Base-by-base conservation (phyloP, 2,329 filamentous ascomycete genomes). In the Calycina marina region DNA sequence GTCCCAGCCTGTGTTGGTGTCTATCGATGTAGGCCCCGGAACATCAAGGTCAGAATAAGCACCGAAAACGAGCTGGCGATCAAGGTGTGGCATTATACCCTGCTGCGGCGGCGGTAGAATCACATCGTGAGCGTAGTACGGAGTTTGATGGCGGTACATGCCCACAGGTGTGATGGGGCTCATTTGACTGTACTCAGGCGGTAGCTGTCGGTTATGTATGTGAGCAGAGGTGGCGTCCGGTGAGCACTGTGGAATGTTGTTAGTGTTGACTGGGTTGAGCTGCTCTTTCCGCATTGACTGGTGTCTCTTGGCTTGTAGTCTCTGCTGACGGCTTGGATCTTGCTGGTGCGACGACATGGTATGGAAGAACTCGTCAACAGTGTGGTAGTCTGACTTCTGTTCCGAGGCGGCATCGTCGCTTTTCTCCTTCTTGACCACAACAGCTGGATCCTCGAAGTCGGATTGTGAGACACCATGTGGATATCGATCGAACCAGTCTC, bases 401-500 rank as follows among this genome's bases (percentile, higher is more conserved):
- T 85, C 82, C 42, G 94, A 67, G 1, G 90, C 84, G 1, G 80
- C 85, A 50, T 94, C 85, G n/a, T 82, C 78, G 6, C 80, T 78
- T 25, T 71, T 77, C 48, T 92, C 81, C 44, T 77, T 81, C 51
- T 77, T 75, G 46, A 71, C 65, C 25, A 69, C 63, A 4, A 65
- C 58, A 16, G 70, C 72, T 1, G 81, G 77, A 43, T 90, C 83
- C 47, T 84, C 75, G 55, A 83, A 90, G 48, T 93, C 84, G 2
- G 75, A 68, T 38, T 82, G 74, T 3, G 82, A 83, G 11, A 96
- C 82, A 2, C 90, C 90, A 46, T 93, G 81, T 1, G 90, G 90
- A 52, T 94, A 96, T 42, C 81, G 72, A 50, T 90, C 81, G 49
- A 96, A 96, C 90, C 90, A 96, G 56, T 96, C 90, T 31, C 86